phyloP scores from a whole-genome alignment of 768 basidiomycete genomes.

The Cyclocybe cylindracea region DNA sequence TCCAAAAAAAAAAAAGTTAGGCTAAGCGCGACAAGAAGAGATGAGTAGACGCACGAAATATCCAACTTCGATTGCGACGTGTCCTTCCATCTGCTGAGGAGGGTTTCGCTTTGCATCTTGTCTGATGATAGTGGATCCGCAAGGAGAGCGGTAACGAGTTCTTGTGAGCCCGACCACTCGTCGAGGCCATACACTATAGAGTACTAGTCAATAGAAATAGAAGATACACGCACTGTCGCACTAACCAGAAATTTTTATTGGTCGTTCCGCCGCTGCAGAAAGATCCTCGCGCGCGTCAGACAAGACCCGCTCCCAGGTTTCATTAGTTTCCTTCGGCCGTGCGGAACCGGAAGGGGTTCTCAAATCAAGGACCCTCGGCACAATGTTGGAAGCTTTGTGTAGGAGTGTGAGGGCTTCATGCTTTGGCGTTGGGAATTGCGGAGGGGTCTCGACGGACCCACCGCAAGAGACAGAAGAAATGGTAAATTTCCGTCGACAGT shows the following conservation, averaged over 20 bases:
- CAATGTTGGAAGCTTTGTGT: slow-evolving; percentile 46
- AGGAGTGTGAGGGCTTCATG: slow-evolving; percentile 45
- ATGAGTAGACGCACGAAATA: slow-evolving; percentile 39
- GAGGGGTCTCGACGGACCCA: not conserved
- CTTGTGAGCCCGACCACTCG: slow-evolving; percentile 50
- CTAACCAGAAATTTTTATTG: slow-evolving; percentile 53
- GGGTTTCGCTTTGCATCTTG: slow-evolving; percentile 35
- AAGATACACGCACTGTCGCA: slow-evolving; percentile 6
- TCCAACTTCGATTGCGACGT: slow-evolving; percentile 27
- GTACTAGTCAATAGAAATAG: not conserved
- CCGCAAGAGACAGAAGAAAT: slow-evolving; percentile 3
- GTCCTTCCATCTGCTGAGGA: slow-evolving; percentile 53
- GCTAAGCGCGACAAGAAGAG: slow-evolving; percentile 1
- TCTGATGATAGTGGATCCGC: slow-evolving; percentile 71
- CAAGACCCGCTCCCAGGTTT: slow-evolving; percentile 50
- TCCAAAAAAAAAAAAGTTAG: slow-evolving; percentile 16
- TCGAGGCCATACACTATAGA: slow-evolving; percentile 58
- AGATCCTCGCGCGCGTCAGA: slow-evolving; percentile 36
- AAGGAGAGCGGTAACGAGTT: slow-evolving; percentile 69
- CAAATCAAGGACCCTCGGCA: slow-evolving; percentile 44
- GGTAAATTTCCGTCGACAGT: slow-evolving; percentile 4
- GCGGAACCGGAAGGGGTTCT: slow-evolving; percentile 10
- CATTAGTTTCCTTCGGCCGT: slow-evolving; percentile 28
- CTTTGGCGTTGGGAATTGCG: not conserved
- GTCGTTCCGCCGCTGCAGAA: slow-evolving; percentile 27